Evolutionary conservation across 2,329 filamentous ascomycete species (phyloP).

Genomic region (Zymoseptoria pseudotritici): DNA sequence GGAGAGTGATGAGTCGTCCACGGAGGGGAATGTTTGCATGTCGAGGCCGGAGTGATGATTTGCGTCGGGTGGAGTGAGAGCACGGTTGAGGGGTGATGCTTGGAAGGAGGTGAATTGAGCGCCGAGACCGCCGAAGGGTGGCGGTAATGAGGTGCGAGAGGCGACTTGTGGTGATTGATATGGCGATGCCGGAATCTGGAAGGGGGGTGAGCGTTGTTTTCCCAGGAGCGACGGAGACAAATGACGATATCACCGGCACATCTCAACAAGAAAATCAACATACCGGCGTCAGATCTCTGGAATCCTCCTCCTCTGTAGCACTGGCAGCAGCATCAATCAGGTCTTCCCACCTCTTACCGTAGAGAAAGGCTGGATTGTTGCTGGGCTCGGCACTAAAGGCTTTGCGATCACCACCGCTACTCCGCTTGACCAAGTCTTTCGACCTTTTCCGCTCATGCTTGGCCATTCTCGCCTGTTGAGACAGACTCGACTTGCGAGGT

Average conservation of each 20-base stretch:
- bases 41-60: constrained; percentile 33
- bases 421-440: constrained; percentile 65
- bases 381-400: constrained; percentile 80
- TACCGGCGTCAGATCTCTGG: constrained; percentile 78
- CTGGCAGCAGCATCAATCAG: constrained; percentile 91
- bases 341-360: constrained; percentile 92
- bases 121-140: constrained; percentile 37
- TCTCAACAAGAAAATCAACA: constrained; percentile 33
- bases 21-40: constrained; percentile 73
- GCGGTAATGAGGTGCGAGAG: constrained; percentile 55
- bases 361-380: constrained; percentile 58
- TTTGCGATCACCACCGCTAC: constrained; percentile 68
- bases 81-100: constrained; percentile 83
- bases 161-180: constrained; percentile 45
- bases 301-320: constrained; percentile 80
- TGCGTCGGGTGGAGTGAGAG: constrained; percentile 68
- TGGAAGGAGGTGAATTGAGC: constrained; percentile 62
- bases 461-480: constrained; percentile 65
- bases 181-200: constrained; percentile 43
- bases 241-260: not conserved
- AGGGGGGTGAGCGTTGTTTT: not conserved
- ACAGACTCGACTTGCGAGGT: constrained; percentile 78
- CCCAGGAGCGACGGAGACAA: not conserved
- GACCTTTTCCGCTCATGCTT: constrained; percentile 79
- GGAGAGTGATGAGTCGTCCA: constrained; percentile 57